These are phyloP conservation scores for Hortaea werneckii DNA, from an alignment of 2,329 filamentous ascomycete genomes.

Conservation along the genomic window DNA sequence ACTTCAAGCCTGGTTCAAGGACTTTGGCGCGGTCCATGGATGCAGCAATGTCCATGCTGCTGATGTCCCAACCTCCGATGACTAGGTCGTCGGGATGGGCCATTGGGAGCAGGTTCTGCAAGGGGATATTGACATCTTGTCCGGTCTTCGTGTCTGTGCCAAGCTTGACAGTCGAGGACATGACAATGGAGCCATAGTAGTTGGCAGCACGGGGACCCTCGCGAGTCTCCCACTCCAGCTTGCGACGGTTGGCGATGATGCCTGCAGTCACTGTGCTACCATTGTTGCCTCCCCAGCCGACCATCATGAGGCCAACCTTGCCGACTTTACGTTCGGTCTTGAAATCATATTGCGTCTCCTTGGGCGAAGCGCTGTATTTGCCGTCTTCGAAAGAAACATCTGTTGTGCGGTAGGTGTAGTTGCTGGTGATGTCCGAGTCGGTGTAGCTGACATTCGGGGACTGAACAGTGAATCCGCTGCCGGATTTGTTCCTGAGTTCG, in stretches of 20 bases:
- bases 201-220: slow-evolving; percentile 78
- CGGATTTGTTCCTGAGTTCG: background rate
- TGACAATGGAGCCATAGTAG: slow-evolving; percentile 96
- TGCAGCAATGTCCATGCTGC: slow-evolving; percentile 73
- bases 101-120: slow-evolving; percentile 79
- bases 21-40: slow-evolving; percentile 95
- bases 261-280: slow-evolving; percentile 94
- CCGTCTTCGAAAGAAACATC: slow-evolving; percentile 63
- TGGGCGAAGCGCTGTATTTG: slow-evolving; percentile 72
- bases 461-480: slow-evolving; percentile 63
- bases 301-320: slow-evolving; percentile 93
- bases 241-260: slow-evolving; percentile 87
- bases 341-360: slow-evolving; percentile 91
- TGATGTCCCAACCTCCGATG: slow-evolving; percentile 97
- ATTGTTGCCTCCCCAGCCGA: slow-evolving; percentile 78
- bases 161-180: slow-evolving; percentile 95
- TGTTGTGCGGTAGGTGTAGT: slow-evolving; percentile 95
- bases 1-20: slow-evolving; percentile 89
- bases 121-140: slow-evolving; percentile 90
- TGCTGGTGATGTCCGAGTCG: slow-evolving; percentile 76
- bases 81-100: slow-evolving; percentile 92
- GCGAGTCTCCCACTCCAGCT: slow-evolving; percentile 84
- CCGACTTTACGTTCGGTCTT: slow-evolving; percentile 89
- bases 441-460: slow-evolving; percentile 91
- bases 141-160: slow-evolving; percentile 75